Conservation (phyloP, 2,329 filamentous ascomycete species). For the Scortechinia acanthostroma region DNA sequence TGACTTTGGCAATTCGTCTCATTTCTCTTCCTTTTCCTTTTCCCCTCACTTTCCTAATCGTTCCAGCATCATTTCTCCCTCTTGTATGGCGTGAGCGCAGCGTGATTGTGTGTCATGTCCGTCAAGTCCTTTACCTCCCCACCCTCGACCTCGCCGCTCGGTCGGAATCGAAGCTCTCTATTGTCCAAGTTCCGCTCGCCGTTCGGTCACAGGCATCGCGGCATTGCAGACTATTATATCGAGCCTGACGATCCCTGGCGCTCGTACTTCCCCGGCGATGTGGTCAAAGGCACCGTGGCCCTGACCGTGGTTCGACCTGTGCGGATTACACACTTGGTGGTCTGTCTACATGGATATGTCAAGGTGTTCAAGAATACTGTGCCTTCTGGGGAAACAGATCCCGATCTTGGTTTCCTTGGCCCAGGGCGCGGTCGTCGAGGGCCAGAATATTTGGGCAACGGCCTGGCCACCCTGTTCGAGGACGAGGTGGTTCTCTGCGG, state of each 20-base stretch:
- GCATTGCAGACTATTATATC: slow-evolving; percentile 52
- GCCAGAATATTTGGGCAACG: slow-evolving; percentile 53
- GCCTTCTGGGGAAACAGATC: slow-evolving; percentile 40
- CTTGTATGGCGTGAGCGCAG: slow-evolving; percentile 19
- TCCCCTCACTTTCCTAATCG: neutral
- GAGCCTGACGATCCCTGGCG: slow-evolving; percentile 55
- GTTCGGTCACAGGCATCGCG: slow-evolving; percentile 40
- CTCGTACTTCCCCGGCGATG: slow-evolving; percentile 53
- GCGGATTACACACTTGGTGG: slow-evolving; percentile 54
- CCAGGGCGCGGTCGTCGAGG: slow-evolving; percentile 41
- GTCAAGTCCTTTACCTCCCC: slow-evolving; percentile 20
- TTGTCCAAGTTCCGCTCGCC: slow-evolving; percentile 47
- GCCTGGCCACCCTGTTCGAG: slow-evolving; percentile 56
- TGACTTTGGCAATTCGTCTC: no score
- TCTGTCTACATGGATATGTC: slow-evolving; percentile 56
- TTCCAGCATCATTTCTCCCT: neutral
- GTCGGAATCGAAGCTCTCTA: slow-evolving; percentile 27
- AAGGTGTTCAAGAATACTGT: slow-evolving; percentile 59
- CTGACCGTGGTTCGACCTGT: slow-evolving; percentile 52
- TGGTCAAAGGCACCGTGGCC: slow-evolving; percentile 50
- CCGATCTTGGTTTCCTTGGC: slow-evolving; percentile 37
- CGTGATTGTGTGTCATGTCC: slow-evolving; percentile 26
- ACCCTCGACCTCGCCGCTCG: slow-evolving; percentile 20
- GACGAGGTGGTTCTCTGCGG: slow-evolving; percentile 59
- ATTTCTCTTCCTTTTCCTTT: no score